Evolutionary conservation across 2,329 filamentous ascomycete species (phyloP).

Genomic region (Fusarium secorum): DNA sequence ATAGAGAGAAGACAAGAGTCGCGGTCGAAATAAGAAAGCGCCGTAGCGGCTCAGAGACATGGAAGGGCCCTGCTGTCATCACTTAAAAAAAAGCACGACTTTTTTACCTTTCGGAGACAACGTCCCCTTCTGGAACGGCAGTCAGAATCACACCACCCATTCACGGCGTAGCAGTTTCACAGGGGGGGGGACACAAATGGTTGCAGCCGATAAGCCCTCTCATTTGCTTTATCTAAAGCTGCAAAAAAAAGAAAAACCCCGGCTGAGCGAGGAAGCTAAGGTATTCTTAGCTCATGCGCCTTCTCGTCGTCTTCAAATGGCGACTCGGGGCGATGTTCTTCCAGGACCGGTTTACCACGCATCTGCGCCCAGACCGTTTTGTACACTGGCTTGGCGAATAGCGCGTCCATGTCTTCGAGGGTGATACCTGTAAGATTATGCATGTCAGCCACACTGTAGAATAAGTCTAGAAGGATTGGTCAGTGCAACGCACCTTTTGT

Average conservation of each 20-base stretch:
- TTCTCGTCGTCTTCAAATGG: conserved; percentile 34
- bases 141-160: conserved; percentile 21
- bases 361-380: conserved; percentile 46
- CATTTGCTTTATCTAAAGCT: conserved; percentile 14
- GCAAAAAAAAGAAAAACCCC: conserved; percentile 1
- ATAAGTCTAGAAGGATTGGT: neutral
- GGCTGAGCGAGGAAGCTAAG: conserved; percentile 7
- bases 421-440: conserved; percentile 45
- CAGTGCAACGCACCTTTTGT: conserved; percentile 52
- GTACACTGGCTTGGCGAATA: conserved; percentile 44
- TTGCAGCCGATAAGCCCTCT: conserved; percentile 23
- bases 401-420: conserved; percentile 57
- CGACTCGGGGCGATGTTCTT: conserved; percentile 32
- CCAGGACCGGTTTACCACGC: conserved; percentile 26
- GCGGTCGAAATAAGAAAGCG: conserved; percentile 10
- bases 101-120: neutral
- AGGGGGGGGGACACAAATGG: neutral
- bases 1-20: neutral
- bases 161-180: neutral
- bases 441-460: conserved; percentile 4
- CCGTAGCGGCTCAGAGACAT: neutral
- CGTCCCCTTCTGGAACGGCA: conserved; percentile 20
- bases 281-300: conserved; percentile 33
- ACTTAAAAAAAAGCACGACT: conserved; percentile 7
- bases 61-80: conserved; percentile 16